Conservation (phyloP, 2,329 filamentous ascomycete species). For the Aspergillus pseudoterreus region DNA sequence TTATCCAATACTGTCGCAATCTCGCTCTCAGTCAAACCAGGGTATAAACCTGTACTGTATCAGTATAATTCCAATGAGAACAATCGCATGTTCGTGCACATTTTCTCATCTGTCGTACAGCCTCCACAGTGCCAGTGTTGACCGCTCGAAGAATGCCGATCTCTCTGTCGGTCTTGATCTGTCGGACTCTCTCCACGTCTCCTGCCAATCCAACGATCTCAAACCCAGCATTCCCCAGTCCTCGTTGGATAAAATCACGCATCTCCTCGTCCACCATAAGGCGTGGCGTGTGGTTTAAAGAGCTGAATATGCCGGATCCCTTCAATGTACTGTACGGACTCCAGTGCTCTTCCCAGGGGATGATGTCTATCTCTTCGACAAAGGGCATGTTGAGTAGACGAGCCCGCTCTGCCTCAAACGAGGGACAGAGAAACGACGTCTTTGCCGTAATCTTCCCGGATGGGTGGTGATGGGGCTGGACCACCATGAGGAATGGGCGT, state of each 20-base stretch:
- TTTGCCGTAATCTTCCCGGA: slow-evolving; percentile 47
- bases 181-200: slow-evolving; percentile 56
- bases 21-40: slow-evolving; percentile 56
- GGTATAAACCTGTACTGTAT: slow-evolving; percentile 47
- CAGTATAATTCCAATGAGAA: background rate
- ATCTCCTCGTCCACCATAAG: slow-evolving; percentile 66
- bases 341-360: slow-evolving; percentile 64
- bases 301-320: slow-evolving; percentile 40
- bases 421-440: slow-evolving; percentile 57
- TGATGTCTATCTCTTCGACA: slow-evolving; percentile 49
- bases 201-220: slow-evolving; percentile 53
- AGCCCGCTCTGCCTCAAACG: slow-evolving; percentile 59
- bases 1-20: slow-evolving; percentile 55
- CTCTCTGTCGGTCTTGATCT: slow-evolving; percentile 56
- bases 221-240: slow-evolving; percentile 53
- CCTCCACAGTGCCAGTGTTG: slow-evolving; percentile 61
- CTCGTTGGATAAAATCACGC: slow-evolving; percentile 60
- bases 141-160: slow-evolving; percentile 58
- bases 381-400: slow-evolving; percentile 58
- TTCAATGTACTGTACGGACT: slow-evolving; percentile 57
- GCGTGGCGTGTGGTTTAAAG: slow-evolving; percentile 23
- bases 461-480: slow-evolving; percentile 45
- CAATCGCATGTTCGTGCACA: slow-evolving; percentile 14
- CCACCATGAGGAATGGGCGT: slow-evolving; percentile 60
- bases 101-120: slow-evolving; percentile 55